These are phyloP conservation scores for Phytophthora cactorum DNA, from an alignment of 352 stramenopile genomes.

Conservation along the genomic window DNA sequence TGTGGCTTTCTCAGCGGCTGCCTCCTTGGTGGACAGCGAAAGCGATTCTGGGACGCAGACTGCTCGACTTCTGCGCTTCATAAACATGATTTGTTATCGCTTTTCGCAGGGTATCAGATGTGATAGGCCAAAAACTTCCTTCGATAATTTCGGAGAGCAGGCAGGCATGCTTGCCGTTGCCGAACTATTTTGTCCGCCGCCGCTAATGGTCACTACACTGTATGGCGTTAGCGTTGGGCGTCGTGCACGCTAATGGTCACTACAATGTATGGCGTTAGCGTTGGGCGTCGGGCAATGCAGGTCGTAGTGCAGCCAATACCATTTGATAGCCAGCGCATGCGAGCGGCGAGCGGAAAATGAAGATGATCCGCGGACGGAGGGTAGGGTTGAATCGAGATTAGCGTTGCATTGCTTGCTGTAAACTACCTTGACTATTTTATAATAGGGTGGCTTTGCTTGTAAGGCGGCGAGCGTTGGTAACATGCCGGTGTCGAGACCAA, in stretches of 20 bases:
- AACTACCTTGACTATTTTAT: slow-evolving; percentile 1
- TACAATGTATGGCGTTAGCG: not conserved
- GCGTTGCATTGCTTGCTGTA: slow-evolving; percentile 12
- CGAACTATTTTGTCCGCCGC: slow-evolving; percentile 9
- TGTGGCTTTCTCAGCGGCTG: not conserved
- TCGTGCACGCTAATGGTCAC: not conserved
- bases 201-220: not conserved
- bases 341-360: not conserved
- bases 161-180: too few species aligned
- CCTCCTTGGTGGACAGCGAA: slow-evolving; percentile 21
- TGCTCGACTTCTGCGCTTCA: slow-evolving; percentile 11
- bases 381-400: slow-evolving; percentile 30
- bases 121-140: slow-evolving; percentile 7
- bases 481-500: too few species aligned
- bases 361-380: slow-evolving; percentile 1
- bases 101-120: slow-evolving; percentile 7
- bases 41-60: slow-evolving; percentile 29
- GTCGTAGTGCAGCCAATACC: not conserved
- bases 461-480: slow-evolving; percentile 7
- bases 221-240: not conserved
- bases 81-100: slow-evolving; percentile 22
- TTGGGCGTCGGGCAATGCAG: not conserved
- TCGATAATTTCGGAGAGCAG: slow-evolving; percentile 14
- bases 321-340: not conserved
- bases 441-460: slow-evolving; percentile 8